A percentile compares a stretch with the other conserved stretches of the same genome.
Conservation (phyloP, 169 alveolate genomes). For the Theileria sp. region DNA sequence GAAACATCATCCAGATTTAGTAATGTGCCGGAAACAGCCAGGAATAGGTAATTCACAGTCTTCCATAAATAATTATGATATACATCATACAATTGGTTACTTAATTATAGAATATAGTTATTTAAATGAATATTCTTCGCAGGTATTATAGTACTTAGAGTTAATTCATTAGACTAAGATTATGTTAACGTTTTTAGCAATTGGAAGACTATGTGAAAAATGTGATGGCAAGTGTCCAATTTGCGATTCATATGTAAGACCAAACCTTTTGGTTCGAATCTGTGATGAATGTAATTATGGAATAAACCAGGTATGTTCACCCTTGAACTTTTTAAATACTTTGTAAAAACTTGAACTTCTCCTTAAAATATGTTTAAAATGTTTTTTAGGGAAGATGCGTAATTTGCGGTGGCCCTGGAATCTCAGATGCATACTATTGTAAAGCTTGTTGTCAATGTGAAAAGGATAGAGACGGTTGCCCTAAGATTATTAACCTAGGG, state of each 20-base stretch:
- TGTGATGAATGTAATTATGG: slow-evolving; percentile 99
- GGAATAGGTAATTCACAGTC: slow-evolving; percentile 85
- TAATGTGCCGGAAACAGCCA: slow-evolving; percentile 98
- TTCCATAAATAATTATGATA: background rate
- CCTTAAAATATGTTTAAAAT: background rate
- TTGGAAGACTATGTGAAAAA: slow-evolving; percentile 97
- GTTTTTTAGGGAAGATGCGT: slow-evolving; percentile 96
- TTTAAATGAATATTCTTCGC: background rate
- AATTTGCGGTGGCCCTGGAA: slow-evolving; percentile 97
- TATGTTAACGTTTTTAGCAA: slow-evolving; percentile 69
- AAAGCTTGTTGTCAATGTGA: slow-evolving; percentile 96
- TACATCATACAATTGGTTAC: background rate
- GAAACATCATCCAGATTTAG: slow-evolving; percentile 90
- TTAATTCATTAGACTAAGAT: background rate
- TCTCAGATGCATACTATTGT: slow-evolving; percentile 98
- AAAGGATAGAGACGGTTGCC: slow-evolving; percentile 99
- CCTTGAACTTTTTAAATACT: background rate
- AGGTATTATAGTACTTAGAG: no score
- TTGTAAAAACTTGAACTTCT: background rate
- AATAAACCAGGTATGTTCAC: slow-evolving; percentile 80
- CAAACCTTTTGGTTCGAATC: slow-evolving; percentile 92
- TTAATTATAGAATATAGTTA: background rate
- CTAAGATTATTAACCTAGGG: slow-evolving; percentile 97
- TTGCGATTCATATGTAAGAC: slow-evolving; percentile 98
- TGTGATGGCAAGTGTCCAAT: slow-evolving; percentile 99